Evolutionary conservation across 1,284 basidiomycete species (phyloP).

Genomic region (Takashimella tepidaria): DNA sequence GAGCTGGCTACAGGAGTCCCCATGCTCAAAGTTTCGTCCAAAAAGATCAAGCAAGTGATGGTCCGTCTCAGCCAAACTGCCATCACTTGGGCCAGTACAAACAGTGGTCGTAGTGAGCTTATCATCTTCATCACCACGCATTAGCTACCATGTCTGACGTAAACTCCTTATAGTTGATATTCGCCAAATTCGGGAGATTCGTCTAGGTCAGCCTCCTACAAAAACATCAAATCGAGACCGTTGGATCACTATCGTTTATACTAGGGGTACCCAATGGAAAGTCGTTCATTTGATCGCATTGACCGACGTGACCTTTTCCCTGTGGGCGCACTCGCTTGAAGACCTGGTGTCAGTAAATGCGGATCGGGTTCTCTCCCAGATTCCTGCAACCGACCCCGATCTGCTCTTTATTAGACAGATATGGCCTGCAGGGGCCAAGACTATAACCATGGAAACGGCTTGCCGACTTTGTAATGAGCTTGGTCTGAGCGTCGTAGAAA

Average conservation of each 20-base stretch:
- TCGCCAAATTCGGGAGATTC: slow-evolving; percentile 85
- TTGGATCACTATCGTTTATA: slow-evolving; percentile 52
- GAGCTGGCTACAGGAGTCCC: slow-evolving; percentile 52
- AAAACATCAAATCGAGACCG: slow-evolving; percentile 50
- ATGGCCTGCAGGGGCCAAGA: slow-evolving; percentile 36
- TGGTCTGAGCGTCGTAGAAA: slow-evolving; percentile 27
- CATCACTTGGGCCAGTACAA: slow-evolving; percentile 79
- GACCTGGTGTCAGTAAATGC: slow-evolving; percentile 41
- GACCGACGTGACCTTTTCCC: slow-evolving; percentile 60
- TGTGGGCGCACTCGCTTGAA: slow-evolving; percentile 51
- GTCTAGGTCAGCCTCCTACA: slow-evolving; percentile 66
- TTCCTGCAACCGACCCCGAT: slow-evolving; percentile 40
- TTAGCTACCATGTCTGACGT: not conserved
- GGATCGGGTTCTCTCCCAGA: slow-evolving; percentile 33
- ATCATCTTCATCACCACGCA: not conserved
- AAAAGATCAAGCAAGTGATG: slow-evolving; percentile 68
- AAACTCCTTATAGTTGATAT: slow-evolving; percentile 62
- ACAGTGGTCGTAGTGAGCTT: slow-evolving; percentile 49
- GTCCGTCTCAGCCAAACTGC: slow-evolving; percentile 71
- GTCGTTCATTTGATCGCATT: slow-evolving; percentile 82
- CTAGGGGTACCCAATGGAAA: slow-evolving; percentile 70
- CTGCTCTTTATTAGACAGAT: slow-evolving; percentile 41
- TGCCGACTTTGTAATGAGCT: slow-evolving; percentile 65
- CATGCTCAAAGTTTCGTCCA: slow-evolving; percentile 85
- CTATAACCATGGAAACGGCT: slow-evolving; percentile 29